These are phyloP conservation scores for Colletotrichum tanaceti DNA, from an alignment of 2,329 filamentous ascomycete genomes.

Conservation along the genomic window DNA sequence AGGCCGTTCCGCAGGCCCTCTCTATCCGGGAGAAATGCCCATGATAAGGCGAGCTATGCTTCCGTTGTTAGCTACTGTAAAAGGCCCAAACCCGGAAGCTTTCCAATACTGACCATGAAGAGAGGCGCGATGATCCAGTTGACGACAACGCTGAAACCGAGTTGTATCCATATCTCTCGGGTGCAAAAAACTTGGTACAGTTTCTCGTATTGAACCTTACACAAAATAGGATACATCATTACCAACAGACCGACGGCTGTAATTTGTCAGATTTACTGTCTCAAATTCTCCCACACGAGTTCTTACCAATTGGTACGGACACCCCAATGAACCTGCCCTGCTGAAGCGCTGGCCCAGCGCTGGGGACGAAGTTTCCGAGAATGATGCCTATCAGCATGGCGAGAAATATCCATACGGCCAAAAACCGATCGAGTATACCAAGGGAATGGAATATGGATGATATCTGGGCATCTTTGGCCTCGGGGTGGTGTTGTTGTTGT, in stretches of 20 bases:
- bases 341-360: constrained; percentile 71
- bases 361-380: constrained; percentile 78
- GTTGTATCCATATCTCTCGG: constrained; percentile 78
- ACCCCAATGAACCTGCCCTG: constrained; percentile 78
- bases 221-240: constrained; percentile 96
- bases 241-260: constrained; percentile 81
- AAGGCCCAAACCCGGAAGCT: too few species aligned
- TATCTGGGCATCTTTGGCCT: constrained; percentile 32
- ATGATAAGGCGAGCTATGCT: constrained; percentile 70
- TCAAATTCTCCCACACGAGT: not conserved
- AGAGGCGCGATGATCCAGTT: constrained; percentile 89
- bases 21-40: constrained; percentile 74
- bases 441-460: constrained; percentile 65
- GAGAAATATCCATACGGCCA: constrained; percentile 80
- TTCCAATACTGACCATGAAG: constrained; percentile 71
- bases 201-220: constrained; percentile 84
- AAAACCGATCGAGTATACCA: constrained; percentile 70
- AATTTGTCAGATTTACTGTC: not conserved
- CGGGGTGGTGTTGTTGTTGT: constrained; percentile 19
- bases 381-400: constrained; percentile 82
- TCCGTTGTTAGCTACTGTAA: not conserved
- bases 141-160: constrained; percentile 78
- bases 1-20: constrained; percentile 71
- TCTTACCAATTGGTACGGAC: constrained; percentile 71
- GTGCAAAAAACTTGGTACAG: constrained; percentile 74